phyloP scores from a whole-genome alignment of 2,329 filamentous ascomycete species.

The Achaetomium macrosporum region DNA sequence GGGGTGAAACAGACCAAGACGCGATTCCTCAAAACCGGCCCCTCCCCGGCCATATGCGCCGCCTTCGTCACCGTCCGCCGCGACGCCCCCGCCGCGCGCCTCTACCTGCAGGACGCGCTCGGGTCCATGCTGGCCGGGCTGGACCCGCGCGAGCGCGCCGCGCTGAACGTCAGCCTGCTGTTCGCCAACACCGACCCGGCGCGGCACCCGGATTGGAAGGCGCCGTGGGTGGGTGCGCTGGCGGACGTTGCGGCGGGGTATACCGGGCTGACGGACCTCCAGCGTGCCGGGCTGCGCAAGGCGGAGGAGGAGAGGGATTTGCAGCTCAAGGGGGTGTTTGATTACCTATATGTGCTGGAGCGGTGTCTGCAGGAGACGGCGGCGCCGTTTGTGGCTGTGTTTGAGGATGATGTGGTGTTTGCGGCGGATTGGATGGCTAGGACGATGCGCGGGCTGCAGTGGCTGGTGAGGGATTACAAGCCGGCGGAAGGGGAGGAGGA shows the following conservation, averaged over 20 bases:
- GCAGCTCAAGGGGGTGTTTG: slow-evolving; percentile 15
- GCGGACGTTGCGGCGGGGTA: slow-evolving; percentile 12
- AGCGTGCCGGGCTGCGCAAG: slow-evolving; percentile 8
- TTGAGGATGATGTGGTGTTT: slow-evolving; percentile 18
- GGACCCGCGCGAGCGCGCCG: slow-evolving; percentile 12
- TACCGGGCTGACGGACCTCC: background rate
- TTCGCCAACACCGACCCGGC: slow-evolving; percentile 14
- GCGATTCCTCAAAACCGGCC: slow-evolving; percentile 1
- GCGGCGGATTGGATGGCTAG: slow-evolving; percentile 16
- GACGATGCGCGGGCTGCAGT: slow-evolving; percentile 15
- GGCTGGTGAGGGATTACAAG: slow-evolving; percentile 7
- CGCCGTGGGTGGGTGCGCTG: slow-evolving; percentile 12
- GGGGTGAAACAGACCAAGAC: background rate
- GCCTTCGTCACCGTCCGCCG: slow-evolving; percentile 16
- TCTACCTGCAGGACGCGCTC: slow-evolving; percentile 15
- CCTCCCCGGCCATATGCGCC: slow-evolving; percentile 13
- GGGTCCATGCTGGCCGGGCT: slow-evolving; percentile 17
- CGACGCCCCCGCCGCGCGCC: slow-evolving; percentile 7
- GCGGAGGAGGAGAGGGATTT: slow-evolving; percentile 13
- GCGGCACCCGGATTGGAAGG: slow-evolving; percentile 11
- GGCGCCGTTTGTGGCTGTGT: slow-evolving; percentile 17
- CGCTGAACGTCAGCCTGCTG: slow-evolving; percentile 14
- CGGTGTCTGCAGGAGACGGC: slow-evolving; percentile 12
- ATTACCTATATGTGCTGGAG: slow-evolving; percentile 17
- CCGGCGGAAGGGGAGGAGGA: background rate